Conservation (phyloP, 192 early-diverging fungal genomes). For the Martensiomyces pterosporus region DNA sequence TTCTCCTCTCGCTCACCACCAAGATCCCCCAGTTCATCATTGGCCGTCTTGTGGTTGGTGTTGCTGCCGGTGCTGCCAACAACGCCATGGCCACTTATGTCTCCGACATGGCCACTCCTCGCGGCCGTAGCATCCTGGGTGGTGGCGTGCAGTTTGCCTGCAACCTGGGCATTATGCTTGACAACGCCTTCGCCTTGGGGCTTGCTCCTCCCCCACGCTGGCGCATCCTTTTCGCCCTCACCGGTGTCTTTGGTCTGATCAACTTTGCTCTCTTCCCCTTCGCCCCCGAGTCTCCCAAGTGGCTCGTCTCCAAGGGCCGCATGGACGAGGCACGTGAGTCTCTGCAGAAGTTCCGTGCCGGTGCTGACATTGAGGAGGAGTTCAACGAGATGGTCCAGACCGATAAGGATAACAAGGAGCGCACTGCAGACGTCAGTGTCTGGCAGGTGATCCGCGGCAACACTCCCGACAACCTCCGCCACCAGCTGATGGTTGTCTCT, state of each 20-base stretch:
- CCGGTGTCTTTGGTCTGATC: conserved; percentile 57
- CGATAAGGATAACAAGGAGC: conserved; percentile 35
- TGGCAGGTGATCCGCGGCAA: conserved; percentile 53
- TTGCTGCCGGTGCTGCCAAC: conserved; percentile 64
- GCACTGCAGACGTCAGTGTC: conserved; percentile 46
- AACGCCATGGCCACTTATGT: conserved; percentile 68
- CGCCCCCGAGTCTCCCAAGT: conserved; percentile 76
- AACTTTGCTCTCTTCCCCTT: conserved; percentile 59
- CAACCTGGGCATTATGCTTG: conserved; percentile 72
- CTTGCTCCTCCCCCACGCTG: conserved; percentile 61
- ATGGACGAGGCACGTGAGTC: conserved; percentile 55
- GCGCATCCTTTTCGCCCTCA: conserved; percentile 66
- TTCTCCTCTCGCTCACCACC: conserved; percentile 60
- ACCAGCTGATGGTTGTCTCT: conserved; percentile 61
- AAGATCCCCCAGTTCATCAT: conserved; percentile 60
- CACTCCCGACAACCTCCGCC: conserved; percentile 53
- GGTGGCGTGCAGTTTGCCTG: conserved; percentile 71
- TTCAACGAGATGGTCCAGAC: conserved; percentile 58
- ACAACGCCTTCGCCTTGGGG: conserved; percentile 61
- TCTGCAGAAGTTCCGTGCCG: conserved; percentile 54
- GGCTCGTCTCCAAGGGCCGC: conserved; percentile 61
- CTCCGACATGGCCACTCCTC: conserved; percentile 72
- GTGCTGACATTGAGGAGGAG: conserved; percentile 58
- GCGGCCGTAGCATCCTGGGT: conserved; percentile 66
- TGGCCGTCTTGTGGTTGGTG: conserved; percentile 70